Evolutionary conservation across 768 basidiomycete species (phyloP).

Genomic region (Russula ochroleuca): DNA sequence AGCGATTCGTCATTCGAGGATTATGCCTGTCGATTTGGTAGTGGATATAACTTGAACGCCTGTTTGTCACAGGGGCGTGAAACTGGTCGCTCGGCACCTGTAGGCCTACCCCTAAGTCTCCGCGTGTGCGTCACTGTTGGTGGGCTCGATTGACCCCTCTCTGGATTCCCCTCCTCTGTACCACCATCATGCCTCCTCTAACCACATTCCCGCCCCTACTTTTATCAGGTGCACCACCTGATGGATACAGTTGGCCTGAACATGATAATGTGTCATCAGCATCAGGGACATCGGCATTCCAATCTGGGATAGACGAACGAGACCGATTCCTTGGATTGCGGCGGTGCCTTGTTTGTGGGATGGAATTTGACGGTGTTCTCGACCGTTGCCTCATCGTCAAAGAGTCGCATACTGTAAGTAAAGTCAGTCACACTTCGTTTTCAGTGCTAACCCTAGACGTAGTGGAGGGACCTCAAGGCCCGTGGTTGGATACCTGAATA

Average conservation of each 20-base stretch:
- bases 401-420: no score
- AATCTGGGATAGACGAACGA: not conserved
- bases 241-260: not conserved
- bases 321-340: not conserved
- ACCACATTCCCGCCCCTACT: not conserved
- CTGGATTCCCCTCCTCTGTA: no score
- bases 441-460: not conserved
- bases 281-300: not conserved
- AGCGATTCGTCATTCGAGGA: no score
- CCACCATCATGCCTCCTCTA: not conserved
- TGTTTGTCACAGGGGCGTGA: no score
- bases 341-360: constrained; percentile 14
- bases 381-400: no score
- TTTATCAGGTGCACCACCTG: not conserved
- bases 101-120: no score
- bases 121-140: no score
- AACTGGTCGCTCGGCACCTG: no score
- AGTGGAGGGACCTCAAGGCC: not conserved
- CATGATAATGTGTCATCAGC: not conserved
- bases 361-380: no score
- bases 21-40: no score
- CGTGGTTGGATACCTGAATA: not conserved
- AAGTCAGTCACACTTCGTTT: no score
- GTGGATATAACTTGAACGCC: no score
- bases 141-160: not conserved